Evolutionary conservation across 345 rosid species (phyloP).

Genomic region (Citrus glauca): DNA sequence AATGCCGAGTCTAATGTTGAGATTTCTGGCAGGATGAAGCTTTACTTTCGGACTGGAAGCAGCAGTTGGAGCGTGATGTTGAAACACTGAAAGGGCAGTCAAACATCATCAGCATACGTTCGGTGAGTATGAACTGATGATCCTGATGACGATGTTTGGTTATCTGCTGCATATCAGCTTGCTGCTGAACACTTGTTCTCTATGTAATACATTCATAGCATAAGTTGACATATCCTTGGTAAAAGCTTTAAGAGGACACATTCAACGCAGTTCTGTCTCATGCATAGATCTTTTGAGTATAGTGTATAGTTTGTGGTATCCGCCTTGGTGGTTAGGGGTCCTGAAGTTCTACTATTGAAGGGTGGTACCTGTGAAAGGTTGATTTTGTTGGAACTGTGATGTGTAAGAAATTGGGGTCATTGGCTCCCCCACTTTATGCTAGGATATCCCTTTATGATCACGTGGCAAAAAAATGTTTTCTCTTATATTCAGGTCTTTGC

Average conservation of each 20-base stretch:
- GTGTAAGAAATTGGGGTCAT: background rate
- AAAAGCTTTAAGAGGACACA: background rate
- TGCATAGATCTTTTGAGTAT: background rate
- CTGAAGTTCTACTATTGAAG: background rate
- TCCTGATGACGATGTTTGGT: background rate
- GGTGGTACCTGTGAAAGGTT: background rate
- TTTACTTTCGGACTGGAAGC: conserved; percentile 94
- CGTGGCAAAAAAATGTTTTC: background rate
- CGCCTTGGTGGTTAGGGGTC: background rate
- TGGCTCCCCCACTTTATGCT: background rate
- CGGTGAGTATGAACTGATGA: conserved; percentile 46
- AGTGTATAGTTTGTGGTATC: background rate
- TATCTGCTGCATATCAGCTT: background rate
- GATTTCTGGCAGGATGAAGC: conserved; percentile 67
- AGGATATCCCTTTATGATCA: background rate
- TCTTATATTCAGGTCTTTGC: background rate
- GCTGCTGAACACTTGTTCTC: background rate
- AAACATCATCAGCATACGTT: conserved; percentile 59
- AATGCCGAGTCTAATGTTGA: conserved; percentile 19
- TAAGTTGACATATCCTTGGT: background rate
- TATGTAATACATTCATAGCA: background rate
- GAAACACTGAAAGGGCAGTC: conserved; percentile 86
- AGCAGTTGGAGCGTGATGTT: conserved; percentile 80
- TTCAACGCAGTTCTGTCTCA: background rate
- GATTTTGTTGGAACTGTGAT: background rate